Conservation (phyloP, 331 rosid species). For the Pyrus hybrid region DNA sequence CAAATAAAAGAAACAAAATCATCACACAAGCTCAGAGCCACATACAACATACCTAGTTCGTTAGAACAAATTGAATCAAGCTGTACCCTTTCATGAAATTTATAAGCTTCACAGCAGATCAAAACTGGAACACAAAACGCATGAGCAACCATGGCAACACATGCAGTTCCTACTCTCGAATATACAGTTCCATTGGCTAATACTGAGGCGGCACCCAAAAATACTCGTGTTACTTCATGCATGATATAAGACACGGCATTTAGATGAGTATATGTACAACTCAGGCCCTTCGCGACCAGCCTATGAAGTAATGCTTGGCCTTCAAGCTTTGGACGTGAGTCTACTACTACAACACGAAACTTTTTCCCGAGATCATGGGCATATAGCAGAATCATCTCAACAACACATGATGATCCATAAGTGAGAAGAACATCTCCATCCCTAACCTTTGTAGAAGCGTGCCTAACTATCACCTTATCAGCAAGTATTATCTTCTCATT, state of each 20-base stretch:
- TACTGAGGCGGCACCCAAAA: conserved; percentile 70
- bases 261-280: conserved; percentile 73
- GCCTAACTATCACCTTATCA: conserved; percentile 59
- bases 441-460: conserved; percentile 58
- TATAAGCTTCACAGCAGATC: conserved; percentile 86
- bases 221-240: conserved; percentile 74
- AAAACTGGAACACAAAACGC: conserved; percentile 70
- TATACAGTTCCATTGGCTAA: conserved; percentile 76
- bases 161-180: conserved; percentile 82
- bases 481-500: conserved; percentile 71
- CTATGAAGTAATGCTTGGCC: conserved; percentile 65
- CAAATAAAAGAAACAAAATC: neutral
- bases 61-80: conserved; percentile 86
- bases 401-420: conserved; percentile 58
- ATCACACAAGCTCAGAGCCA: neutral
- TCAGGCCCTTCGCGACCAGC: conserved; percentile 56
- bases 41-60: conserved; percentile 52
- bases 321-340: conserved; percentile 81
- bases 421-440: conserved; percentile 83
- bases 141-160: conserved; percentile 87
- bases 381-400: conserved; percentile 62
- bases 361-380: conserved; percentile 69
- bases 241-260: conserved; percentile 68
- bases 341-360: conserved; percentile 73
- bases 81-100: conserved; percentile 87